These are phyloP conservation scores for Rhizoclosmatium sp. DNA, from an alignment of 192 early-diverging fungal species.

Conservation along the genomic window DNA sequence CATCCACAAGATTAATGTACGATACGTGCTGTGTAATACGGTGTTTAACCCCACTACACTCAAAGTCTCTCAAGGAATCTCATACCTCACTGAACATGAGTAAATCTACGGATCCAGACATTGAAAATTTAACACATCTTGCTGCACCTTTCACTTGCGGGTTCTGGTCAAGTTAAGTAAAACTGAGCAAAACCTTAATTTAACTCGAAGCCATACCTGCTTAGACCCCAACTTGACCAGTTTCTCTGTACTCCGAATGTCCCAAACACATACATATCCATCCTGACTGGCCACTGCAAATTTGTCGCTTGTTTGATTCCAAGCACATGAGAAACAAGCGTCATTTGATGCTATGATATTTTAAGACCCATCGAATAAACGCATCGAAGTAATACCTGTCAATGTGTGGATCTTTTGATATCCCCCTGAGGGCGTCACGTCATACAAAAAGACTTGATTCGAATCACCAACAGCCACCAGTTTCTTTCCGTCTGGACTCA, in stretches of 20 bases:
- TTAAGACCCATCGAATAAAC: slow-evolving; percentile 22
- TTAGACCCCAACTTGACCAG: slow-evolving; percentile 76
- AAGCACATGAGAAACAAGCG: slow-evolving; percentile 93
- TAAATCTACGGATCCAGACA: slow-evolving; percentile 87
- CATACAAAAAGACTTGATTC: slow-evolving; percentile 85
- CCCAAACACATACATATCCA: slow-evolving; percentile 93
- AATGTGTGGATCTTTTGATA: slow-evolving; percentile 80
- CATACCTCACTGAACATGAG: slow-evolving; percentile 77
- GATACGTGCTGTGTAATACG: slow-evolving; percentile 67
- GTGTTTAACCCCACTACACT: slow-evolving; percentile 3
- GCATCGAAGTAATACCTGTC: slow-evolving; percentile 61
- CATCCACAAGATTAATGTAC: slow-evolving; percentile 91
- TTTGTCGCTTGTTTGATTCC: slow-evolving; percentile 90
- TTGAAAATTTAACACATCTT: slow-evolving; percentile 93
- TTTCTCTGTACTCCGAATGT: slow-evolving; percentile 80
- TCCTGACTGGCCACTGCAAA: slow-evolving; percentile 97
- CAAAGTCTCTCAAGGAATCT: neutral
- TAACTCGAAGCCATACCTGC: slow-evolving; percentile 56
- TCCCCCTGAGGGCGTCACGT: slow-evolving; percentile 68
- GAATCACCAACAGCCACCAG: slow-evolving; percentile 94
- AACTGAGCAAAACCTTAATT: too few relatives aligned
- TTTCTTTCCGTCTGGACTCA: slow-evolving; percentile 90
- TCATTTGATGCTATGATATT: slow-evolving; percentile 68
- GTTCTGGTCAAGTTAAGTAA: slow-evolving; percentile 44
- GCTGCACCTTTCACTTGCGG: slow-evolving; percentile 78